Evolutionary conservation across 768 basidiomycete genomes (phyloP), one percentile per base, ranked within the genome.

Genomic region (Amanita rimosa): DNA sequence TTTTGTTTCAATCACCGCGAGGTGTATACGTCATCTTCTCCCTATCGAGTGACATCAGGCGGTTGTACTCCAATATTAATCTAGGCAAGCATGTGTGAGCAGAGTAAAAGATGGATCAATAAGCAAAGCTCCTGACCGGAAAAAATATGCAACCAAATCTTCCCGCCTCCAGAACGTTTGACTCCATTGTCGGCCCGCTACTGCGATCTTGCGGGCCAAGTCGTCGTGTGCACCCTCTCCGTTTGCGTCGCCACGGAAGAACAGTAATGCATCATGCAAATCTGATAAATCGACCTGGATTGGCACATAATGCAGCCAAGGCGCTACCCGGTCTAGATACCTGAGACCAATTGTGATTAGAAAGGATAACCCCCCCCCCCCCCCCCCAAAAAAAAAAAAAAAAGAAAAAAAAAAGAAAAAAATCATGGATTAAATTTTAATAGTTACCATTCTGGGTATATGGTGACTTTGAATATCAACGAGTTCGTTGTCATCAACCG

Each of bases 261-360:
- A 91, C 1, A 79, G 63, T 39, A 85, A 68, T 3, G 78, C 67
- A 54, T 89, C 87, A 59, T 84, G 75, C 3, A 89, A 61, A 60
- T 88, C 84, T 0, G 74, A 70, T 9, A 82, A 71, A 53, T 83
- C 80, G 0, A 82, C 51, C 53, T 79, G 75, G 3, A 86, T 67
- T 2, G 85, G 85, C 0, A 87, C 71, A 57, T 86, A 88, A 60
- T 86, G 85, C 8, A 85, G 67, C 83, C 83, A 85, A 0, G 83
- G 80, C 26, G 67, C 71, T 39, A 80, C 66, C 9, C 79, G 72
- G 49, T 79, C 75, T 11, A 62, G 66, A 52, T 65, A 81, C 78
- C 78, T 79, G 53, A 40, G 27, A 29, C 19, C 19, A 33, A 11
- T 6, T 9, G 22, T 7, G 17, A 19, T 19, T 17, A 50, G 7